Base-by-base conservation (phyloP, 768 basidiomycete species). In the Lepiota subincarnata region DNA sequence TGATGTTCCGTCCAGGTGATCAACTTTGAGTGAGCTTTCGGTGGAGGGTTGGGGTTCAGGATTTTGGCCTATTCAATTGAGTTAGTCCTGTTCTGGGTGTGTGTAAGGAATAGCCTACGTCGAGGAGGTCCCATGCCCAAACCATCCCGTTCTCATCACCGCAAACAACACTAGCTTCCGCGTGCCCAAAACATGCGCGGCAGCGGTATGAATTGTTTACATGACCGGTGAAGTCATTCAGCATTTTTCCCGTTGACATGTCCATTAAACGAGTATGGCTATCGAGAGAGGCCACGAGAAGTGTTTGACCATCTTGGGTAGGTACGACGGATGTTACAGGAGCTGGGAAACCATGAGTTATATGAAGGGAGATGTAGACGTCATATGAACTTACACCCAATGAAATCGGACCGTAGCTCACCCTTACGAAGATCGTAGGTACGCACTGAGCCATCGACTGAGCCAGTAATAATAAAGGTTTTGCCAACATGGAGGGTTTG, bases 371-470 rank as follows among this genome's bases (percentile, higher is more conserved):
- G 39, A 13, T 40, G 44, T 39, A 47, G 48, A 41, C 20, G 34
- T 2, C 42, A 34, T 34, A 34, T 36, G 19, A 12, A 81, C 91
- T 62, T 67, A 95, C 93, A 82, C 6, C 96, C 96, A 59, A 98
- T 80, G 64, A 84, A 93, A 68, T 99, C 97, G 40, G 89, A 80
- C 6, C 87, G 82, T 24, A 98, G 71, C 66, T 96, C 84, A 19
- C 97, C 97, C 74, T 88, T 92, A 48, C 97, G 87, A 28, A 99
- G 76, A 68, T 99, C 97, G 69, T 98, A 98, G 7, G 91, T 92
- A 16, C 97, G 83, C 40, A 96, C 84, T 64, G 87, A 79, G 2
- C 97, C 96, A 57, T 99, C 97, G 4, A 97, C 87, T 2, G 92
- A 92, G 7, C 92, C 93, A 2, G 91, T 76, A 37, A 86, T 73